phyloP scores from a whole-genome alignment of 495 filamentous ascomycete genomes.

The Trichoderma erinaceum region DNA sequence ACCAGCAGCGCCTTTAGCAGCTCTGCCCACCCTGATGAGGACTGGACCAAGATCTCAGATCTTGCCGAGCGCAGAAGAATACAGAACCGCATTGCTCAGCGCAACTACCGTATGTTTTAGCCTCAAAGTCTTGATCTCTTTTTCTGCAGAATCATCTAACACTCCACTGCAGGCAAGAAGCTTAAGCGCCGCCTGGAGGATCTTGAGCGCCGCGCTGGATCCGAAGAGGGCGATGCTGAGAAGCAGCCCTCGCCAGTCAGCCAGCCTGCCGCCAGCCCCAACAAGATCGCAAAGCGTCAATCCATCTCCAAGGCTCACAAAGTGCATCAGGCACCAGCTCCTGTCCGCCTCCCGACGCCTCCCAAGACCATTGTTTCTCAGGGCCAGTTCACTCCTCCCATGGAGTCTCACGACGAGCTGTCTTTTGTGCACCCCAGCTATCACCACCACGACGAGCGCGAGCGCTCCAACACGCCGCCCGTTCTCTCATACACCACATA shows the following conservation, averaged over 20 bases:
- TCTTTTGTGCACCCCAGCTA: conserved; percentile 34
- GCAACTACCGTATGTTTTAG: conserved; percentile 87
- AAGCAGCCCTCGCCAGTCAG: conserved; percentile 30
- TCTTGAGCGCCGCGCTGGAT: conserved; percentile 85
- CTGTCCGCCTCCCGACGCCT: conserved; percentile 24
- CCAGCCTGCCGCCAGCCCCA: conserved; percentile 34
- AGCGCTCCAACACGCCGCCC: conserved; percentile 64
- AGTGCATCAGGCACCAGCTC: conserved; percentile 41
- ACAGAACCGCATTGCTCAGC: conserved; percentile 95
- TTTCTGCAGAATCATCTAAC: neutral
- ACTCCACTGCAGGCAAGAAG: conserved; percentile 75
- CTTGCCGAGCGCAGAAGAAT: conserved; percentile 89
- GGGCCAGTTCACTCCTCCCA: conserved; percentile 57
- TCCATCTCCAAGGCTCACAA: conserved; percentile 38
- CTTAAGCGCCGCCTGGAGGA: conserved; percentile 96
- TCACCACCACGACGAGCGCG: conserved; percentile 42
- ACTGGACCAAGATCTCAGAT: conserved; percentile 99
- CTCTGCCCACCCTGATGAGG: conserved; percentile 93
- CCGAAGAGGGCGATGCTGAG: conserved; percentile 58
- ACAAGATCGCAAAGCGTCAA: conserved; percentile 38
- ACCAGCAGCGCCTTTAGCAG: conserved; percentile 96
- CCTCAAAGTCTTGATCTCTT: neutral
- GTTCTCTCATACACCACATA: conserved; percentile 61
- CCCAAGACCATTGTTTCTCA: conserved; percentile 36
- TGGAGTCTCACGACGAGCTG: conserved; percentile 44